These are phyloP conservation scores for Aspergillus ochraceoroseus DNA, from an alignment of 2,329 filamentous ascomycete genomes.

Conservation along the genomic window DNA sequence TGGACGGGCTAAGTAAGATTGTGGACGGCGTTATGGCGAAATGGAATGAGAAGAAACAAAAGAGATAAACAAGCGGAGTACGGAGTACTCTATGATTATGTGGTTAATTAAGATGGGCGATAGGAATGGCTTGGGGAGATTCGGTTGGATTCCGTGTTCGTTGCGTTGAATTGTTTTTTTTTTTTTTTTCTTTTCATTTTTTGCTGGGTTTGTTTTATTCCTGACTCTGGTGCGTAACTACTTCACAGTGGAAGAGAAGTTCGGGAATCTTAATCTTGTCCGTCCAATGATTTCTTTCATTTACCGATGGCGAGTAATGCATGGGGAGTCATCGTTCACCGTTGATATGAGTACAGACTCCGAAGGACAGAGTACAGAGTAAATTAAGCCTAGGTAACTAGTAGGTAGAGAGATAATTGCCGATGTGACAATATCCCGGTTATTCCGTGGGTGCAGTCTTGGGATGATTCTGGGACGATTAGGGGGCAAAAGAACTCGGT, in stretches of 20 bases:
- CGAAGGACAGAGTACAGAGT: too few species aligned
- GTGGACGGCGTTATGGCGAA: conserved; percentile 63
- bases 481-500: neutral
- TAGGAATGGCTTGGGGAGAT: neutral
- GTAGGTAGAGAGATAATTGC: neutral
- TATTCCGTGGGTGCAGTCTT: neutral
- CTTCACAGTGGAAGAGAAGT: too few species aligned
- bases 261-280: too few species aligned
- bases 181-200: neutral
- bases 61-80: neutral
- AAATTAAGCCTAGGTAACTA: too few species aligned
- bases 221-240: too few species aligned
- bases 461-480: neutral
- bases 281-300: too few species aligned
- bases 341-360: too few species aligned
- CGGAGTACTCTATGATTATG: too few species aligned
- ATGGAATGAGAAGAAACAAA: conserved; percentile 28
- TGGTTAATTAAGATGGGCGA: too few species aligned
- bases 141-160: neutral
- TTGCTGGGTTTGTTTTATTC: too few species aligned
- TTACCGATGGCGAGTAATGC: too few species aligned
- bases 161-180: neutral
- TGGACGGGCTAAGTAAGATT: conserved; percentile 75
- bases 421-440: conserved; percentile 2
- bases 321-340: too few species aligned